Conservation (phyloP, 2,329 filamentous ascomycete genomes). For the Aspergillus clavatus region DNA sequence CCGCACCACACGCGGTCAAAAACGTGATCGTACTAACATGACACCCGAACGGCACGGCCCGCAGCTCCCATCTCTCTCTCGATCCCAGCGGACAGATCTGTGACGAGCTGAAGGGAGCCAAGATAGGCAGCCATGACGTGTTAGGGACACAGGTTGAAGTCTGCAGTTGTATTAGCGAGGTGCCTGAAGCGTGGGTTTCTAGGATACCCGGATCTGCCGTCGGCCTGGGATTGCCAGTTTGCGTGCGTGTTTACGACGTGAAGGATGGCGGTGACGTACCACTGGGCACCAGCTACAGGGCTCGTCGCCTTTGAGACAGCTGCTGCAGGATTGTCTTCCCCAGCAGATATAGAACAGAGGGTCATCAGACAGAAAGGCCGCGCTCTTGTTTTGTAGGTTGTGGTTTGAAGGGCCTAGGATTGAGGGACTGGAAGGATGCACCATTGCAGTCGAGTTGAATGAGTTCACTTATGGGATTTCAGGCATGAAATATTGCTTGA, state of each 20-base stretch:
- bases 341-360: conserved; percentile 33
- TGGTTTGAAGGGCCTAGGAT: background rate
- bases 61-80: conserved; percentile 41
- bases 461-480: too few species aligned
- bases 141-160: conserved; percentile 41
- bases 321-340: conserved; percentile 33
- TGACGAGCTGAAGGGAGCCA: conserved; percentile 33
- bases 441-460: too few species aligned
- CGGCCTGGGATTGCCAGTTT: too few species aligned
- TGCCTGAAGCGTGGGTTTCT: too few species aligned
- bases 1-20: conserved; percentile 29
- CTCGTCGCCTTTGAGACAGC: conserved; percentile 29
- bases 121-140: conserved; percentile 30
- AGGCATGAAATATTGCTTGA: too few species aligned
- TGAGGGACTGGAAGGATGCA: background rate
- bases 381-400: background rate
- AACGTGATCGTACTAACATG: conserved; percentile 39
- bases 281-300: conserved; percentile 38
- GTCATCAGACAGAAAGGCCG: conserved; percentile 13
- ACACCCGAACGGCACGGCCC: conserved; percentile 37
- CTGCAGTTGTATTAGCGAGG: too few species aligned
- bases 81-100: conserved; percentile 38
- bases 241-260: too few species aligned
- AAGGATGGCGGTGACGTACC: conserved; percentile 21
- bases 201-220: too few species aligned